Percentiles rank a stretch among this genome's conserved stretches.
Evolutionary conservation across 371 early-diverging fungal genomes (phyloP).

Genomic region (Apophysomyces sp.): DNA sequence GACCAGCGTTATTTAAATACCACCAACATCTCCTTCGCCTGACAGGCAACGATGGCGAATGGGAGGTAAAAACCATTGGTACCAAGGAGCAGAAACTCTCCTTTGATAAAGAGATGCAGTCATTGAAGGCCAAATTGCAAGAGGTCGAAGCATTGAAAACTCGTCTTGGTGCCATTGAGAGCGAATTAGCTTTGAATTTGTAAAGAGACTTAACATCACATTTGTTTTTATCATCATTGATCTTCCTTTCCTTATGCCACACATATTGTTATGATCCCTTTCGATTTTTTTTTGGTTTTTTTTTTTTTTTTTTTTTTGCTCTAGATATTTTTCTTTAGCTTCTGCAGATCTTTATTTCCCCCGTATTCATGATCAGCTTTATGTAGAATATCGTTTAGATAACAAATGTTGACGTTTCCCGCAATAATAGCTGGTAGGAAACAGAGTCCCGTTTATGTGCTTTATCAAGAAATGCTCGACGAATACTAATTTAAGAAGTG

Average conservation of each 20-base stretch:
- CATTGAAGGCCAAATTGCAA: constrained; percentile 70
- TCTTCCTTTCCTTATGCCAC: not conserved
- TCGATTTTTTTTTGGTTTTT: too few species aligned
- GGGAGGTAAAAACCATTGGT: constrained; percentile 78
- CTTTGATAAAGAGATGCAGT: constrained; percentile 79
- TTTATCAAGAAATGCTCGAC: too few species aligned
- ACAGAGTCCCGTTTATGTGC: not conserved
- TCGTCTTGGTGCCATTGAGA: constrained; percentile 68
- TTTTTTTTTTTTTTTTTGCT: not conserved
- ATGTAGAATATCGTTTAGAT: not conserved
- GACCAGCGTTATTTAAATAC: constrained; percentile 86
- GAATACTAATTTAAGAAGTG: too few species aligned
- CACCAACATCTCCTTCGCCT: constrained; percentile 75
- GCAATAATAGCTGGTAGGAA: not conserved
- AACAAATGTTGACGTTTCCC: not conserved
- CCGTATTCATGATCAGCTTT: not conserved
- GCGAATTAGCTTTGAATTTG: constrained; percentile 53
- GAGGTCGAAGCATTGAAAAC: constrained; percentile 70
- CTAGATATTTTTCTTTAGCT: not conserved
- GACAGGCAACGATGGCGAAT: constrained; percentile 75
- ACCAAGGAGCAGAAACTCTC: constrained; percentile 74
- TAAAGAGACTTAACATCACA: constrained; percentile 2
- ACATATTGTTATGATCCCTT: too few species aligned
- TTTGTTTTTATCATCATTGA: not conserved
- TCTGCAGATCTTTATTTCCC: not conserved